These are phyloP conservation scores for Tylopilus intermedius DNA, from an alignment of 768 basidiomycete species.

Conservation along the genomic window DNA sequence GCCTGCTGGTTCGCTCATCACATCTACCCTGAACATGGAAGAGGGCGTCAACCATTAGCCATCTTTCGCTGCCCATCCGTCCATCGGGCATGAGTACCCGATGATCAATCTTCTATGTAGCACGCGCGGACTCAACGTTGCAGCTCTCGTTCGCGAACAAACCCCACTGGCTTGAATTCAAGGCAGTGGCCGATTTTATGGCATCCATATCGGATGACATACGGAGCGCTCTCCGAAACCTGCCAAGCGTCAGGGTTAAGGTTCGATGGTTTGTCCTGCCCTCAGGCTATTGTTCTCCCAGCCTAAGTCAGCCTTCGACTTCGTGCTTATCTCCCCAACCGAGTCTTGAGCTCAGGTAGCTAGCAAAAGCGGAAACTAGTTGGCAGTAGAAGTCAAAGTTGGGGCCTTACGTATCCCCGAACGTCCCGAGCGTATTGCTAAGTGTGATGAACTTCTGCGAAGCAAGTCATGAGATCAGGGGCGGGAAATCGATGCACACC, in stretches of 20 bases:
- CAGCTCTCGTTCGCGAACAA: constrained; percentile 10
- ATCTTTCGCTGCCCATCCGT: constrained; percentile 12
- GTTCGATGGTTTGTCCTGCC: constrained; percentile 16
- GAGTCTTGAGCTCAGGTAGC: constrained; percentile 11
- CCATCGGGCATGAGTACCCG: constrained; percentile 13
- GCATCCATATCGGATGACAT: not conserved
- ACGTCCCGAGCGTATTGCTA: not conserved
- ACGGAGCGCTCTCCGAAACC: constrained; percentile 1
- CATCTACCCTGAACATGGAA: constrained; percentile 15
- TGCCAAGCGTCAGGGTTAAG: constrained; percentile 10
- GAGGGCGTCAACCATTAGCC: constrained; percentile 3
- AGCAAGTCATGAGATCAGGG: constrained; percentile 9
- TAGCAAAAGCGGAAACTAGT: constrained; percentile 3
- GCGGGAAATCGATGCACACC: constrained; percentile 12
- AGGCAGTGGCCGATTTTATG: not conserved
- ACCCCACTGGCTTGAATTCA: constrained; percentile 6
- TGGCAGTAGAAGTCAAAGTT: constrained; percentile 13
- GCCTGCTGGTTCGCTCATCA: constrained; percentile 9
- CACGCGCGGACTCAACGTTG: constrained; percentile 24
- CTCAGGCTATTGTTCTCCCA: not conserved
- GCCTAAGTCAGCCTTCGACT: constrained; percentile 5
- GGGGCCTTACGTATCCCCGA: constrained; percentile 9
- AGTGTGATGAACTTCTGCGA: constrained; percentile 4
- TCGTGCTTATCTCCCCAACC: constrained; percentile 23
- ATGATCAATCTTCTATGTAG: constrained; percentile 24